Conservation (phyloP, 352 stramenopile species). For the Globisporangium orthogonon region DNA sequence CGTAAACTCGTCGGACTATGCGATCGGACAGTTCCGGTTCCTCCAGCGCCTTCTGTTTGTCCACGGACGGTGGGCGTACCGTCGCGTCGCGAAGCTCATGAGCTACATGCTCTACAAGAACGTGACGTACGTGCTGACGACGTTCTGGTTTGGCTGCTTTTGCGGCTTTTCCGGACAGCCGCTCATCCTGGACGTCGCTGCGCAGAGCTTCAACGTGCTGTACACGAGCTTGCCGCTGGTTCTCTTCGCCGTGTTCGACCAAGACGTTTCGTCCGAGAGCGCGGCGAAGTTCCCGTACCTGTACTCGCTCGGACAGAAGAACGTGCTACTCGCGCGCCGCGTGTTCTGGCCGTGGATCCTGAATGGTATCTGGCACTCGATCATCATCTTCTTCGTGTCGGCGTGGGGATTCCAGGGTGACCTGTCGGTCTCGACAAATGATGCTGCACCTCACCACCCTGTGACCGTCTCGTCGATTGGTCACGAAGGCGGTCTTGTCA, state of each 20-base stretch:
- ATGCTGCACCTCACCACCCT: conserved; percentile 13
- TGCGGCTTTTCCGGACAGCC: conserved; percentile 74
- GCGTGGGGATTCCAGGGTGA: conserved; percentile 49
- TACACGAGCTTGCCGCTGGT: conserved; percentile 76
- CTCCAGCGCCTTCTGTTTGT: conserved; percentile 89
- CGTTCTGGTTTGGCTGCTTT: conserved; percentile 82
- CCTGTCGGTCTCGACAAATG: conserved; percentile 17
- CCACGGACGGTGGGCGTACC: conserved; percentile 90
- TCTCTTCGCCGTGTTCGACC: conserved; percentile 70
- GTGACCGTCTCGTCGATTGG: conserved; percentile 33
- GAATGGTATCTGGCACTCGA: conserved; percentile 75
- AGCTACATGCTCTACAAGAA: conserved; percentile 96
- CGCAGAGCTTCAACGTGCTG: conserved; percentile 80
- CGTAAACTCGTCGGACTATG: conserved; percentile 92
- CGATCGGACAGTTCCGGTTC: conserved; percentile 92
- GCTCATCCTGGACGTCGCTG: conserved; percentile 68
- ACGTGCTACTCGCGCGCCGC: conserved; percentile 40
- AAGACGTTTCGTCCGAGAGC: conserved; percentile 67
- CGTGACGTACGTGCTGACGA: conserved; percentile 78
- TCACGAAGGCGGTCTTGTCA: conserved; percentile 49
- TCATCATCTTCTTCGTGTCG: conserved; percentile 81
- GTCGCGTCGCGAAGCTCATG: conserved; percentile 89
- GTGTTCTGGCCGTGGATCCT: conserved; percentile 85
- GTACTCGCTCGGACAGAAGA: conserved; percentile 64
- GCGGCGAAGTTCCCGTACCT: conserved; percentile 57